Evolutionary conservation across 352 stramenopile species (phyloP).

Genomic region (Globisporangium spinosum): DNA sequence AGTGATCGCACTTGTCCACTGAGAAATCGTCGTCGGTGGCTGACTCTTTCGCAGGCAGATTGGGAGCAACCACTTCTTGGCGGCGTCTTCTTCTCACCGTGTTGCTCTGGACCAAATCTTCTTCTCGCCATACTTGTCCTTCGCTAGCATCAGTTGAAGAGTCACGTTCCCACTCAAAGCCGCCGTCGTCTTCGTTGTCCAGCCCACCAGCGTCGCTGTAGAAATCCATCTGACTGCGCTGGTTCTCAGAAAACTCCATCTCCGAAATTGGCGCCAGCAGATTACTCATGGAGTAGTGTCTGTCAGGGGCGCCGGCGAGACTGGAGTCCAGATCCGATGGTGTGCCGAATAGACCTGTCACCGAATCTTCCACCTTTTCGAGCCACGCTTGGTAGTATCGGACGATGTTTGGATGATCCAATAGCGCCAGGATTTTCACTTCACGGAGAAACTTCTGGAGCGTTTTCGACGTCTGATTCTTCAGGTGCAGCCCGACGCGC

Average conservation of each 20-base stretch:
- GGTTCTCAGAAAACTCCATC: slow-evolving; percentile 59
- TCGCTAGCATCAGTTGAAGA: slow-evolving; percentile 35
- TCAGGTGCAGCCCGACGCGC: slow-evolving; percentile 74
- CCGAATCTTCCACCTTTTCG: slow-evolving; percentile 75
- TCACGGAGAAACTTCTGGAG: slow-evolving; percentile 92
- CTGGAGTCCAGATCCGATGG: slow-evolving; percentile 31
- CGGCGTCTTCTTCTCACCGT: neutral
- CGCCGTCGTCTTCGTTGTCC: slow-evolving; percentile 49
- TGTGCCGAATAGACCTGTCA: slow-evolving; percentile 19
- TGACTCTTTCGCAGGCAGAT: slow-evolving; percentile 14
- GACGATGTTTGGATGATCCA: slow-evolving; percentile 93
- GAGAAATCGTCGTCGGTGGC: slow-evolving; percentile 42
- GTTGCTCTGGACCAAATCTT: slow-evolving; percentile 41
- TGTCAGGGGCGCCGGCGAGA: slow-evolving; percentile 27
- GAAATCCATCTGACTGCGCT: slow-evolving; percentile 34
- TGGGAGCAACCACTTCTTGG: slow-evolving; percentile 15
- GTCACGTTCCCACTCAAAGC: slow-evolving; percentile 78
- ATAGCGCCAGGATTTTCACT: slow-evolving; percentile 89
- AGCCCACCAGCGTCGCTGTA: slow-evolving; percentile 45
- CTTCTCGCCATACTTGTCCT: slow-evolving; percentile 55
- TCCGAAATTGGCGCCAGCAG: slow-evolving; percentile 65
- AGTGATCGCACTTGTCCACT: slow-evolving; percentile 72
- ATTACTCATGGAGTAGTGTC: slow-evolving; percentile 74
- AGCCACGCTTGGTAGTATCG: slow-evolving; percentile 91
- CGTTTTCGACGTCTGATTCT: slow-evolving; percentile 88